Percentiles rank a stretch among this genome's conserved stretches.
Evolutionary conservation across 2,329 filamentous ascomycete species (phyloP).

Genomic region (Epichloe sp.): DNA sequence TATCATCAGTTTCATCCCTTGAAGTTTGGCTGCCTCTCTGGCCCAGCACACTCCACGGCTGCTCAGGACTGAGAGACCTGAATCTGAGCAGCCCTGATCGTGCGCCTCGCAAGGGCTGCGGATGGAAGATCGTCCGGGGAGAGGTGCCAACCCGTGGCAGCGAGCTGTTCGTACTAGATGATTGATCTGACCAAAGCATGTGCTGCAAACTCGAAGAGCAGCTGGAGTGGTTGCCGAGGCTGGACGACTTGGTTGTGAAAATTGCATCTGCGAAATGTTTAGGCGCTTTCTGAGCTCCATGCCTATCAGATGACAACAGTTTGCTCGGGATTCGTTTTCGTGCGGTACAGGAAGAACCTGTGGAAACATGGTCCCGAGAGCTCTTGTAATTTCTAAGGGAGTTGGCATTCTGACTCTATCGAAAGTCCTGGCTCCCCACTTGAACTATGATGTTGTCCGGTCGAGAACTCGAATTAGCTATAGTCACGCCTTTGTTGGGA

Average conservation of each 20-base stretch:
- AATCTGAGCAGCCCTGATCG: constrained; percentile 2
- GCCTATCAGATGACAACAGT: not conserved
- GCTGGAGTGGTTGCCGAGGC: constrained; percentile 4
- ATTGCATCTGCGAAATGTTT: not conserved
- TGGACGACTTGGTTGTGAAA: constrained; percentile 1
- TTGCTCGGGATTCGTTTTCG: not conserved
- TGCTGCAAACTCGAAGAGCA: constrained; percentile 1
- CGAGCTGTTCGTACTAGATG: constrained; percentile 6
- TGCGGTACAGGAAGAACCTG: not conserved
- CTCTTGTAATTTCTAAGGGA: constrained; percentile 3
- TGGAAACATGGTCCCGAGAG: not conserved
- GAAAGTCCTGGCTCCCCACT: constrained; percentile 16
- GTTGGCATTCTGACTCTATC: constrained; percentile 15
- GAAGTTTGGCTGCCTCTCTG: not conserved
- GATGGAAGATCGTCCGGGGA: constrained; percentile 10
- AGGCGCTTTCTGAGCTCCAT: not conserved
- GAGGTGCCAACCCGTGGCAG: not conserved
- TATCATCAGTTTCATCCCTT: not conserved
- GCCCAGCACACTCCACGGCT: constrained; percentile 1
- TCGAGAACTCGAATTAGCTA: not conserved
- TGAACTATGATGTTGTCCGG: constrained; percentile 12
- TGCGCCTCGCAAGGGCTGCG: constrained; percentile 11
- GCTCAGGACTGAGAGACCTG: not conserved
- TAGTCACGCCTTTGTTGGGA: not conserved
- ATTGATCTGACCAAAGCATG: constrained; percentile 4